These are phyloP conservation scores for Talaromyces stipitatus DNA, from an alignment of 495 filamentous ascomycete genomes.

Conservation along the genomic window DNA sequence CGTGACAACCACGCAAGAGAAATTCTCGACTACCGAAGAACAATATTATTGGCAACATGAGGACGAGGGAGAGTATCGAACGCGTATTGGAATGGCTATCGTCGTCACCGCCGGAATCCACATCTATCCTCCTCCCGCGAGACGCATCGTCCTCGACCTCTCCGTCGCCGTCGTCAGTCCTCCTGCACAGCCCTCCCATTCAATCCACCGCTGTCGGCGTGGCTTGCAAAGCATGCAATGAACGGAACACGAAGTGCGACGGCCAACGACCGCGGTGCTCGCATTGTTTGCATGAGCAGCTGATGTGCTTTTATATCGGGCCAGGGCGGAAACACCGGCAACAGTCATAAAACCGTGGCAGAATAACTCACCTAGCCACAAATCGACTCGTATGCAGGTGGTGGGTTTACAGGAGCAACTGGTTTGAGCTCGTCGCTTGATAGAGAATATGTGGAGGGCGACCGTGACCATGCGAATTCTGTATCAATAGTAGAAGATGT, in stretches of 20 bases:
- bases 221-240: slow-evolving; percentile 5
- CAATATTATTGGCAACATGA: too few relatives aligned
- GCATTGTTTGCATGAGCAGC: slow-evolving; percentile 4
- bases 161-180: neutral
- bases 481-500: neutral
- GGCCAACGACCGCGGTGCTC: slow-evolving; percentile 3
- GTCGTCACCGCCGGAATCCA: neutral
- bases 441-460: neutral
- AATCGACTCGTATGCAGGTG: slow-evolving; percentile 5
- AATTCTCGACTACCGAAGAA: too few relatives aligned
- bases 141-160: neutral
- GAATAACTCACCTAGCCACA: neutral
- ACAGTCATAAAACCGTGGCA: neutral
- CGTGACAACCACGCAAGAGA: too few relatives aligned
- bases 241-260: neutral
- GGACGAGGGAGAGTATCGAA: neutral
- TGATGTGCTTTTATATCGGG: slow-evolving; percentile 7
- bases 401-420: neutral
- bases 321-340: neutral
- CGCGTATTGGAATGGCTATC: neutral
- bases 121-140: neutral
- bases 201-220: neutral
- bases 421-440: neutral
- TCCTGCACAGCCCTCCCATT: neutral
- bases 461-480: neutral